Evolutionary conservation across 2,329 filamentous ascomycete species (phyloP).

Genomic region (Pseudocercospora pini-densiflorae): DNA sequence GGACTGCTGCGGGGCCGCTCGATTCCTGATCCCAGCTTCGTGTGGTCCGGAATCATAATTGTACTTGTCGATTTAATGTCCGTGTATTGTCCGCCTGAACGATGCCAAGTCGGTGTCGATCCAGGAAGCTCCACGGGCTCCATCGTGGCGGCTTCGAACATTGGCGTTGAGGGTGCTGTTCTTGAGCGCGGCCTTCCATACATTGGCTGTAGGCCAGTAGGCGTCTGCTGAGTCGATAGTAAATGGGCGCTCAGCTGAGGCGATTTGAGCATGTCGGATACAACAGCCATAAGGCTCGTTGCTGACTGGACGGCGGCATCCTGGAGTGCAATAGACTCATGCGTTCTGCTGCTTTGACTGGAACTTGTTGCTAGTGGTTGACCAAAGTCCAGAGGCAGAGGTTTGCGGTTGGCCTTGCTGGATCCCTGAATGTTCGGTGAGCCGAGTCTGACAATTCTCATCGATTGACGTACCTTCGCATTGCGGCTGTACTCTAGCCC

Average conservation of each 20-base stretch:
- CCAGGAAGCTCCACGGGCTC: conserved; percentile 37
- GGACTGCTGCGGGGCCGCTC: conserved; percentile 31
- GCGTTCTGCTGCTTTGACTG: conserved; percentile 20
- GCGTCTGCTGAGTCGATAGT: conserved; percentile 33
- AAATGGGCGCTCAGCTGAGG: conserved; percentile 41
- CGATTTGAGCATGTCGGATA: conserved; percentile 50
- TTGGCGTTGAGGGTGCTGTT: conserved; percentile 46
- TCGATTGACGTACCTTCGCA: conserved; percentile 24
- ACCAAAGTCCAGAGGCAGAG: conserved; percentile 33
- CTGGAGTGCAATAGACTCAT: conserved; percentile 36
- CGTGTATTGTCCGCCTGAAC: conserved; percentile 1
- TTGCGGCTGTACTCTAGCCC: conserved; percentile 31
- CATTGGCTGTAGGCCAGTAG: conserved; percentile 40
- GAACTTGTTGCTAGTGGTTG: conserved; percentile 10
- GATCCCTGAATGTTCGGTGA: conserved; percentile 15
- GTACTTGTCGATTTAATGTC: conserved; percentile 8
- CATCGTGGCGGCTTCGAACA: conserved; percentile 30
- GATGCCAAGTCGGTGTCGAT: conserved; percentile 24
- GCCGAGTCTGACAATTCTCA: not conserved
- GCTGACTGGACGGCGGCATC: conserved; percentile 40
- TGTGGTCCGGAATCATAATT: not conserved
- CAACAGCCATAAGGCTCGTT: conserved; percentile 44
- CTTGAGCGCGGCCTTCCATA: conserved; percentile 46
- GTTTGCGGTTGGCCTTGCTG: conserved; percentile 31
- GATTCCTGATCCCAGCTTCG: conserved; percentile 20